Evolutionary conservation across 1,284 basidiomycete genomes (phyloP), one percentile per base, ranked within the genome.

Genomic region (Schizopora paradoxa): DNA sequence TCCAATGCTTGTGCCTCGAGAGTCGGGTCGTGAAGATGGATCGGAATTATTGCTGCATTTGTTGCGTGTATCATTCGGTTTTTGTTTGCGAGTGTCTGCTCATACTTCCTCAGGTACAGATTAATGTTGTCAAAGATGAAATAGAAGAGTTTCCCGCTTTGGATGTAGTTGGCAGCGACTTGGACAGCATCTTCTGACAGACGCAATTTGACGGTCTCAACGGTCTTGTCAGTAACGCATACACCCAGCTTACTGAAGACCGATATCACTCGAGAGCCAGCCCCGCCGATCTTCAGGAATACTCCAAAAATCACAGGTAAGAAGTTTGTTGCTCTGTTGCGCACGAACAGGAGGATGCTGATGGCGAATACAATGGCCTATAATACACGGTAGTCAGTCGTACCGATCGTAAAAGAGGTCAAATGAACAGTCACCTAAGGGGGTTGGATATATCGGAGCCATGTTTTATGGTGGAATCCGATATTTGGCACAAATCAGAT

Each of bases 41-140:
- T 23, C 1, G 36, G 45, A 19, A 59, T 35, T 4, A 59, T 27
- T 3, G 49, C 56, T 10, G 29, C 41, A 32, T 59, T 59, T 0
- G 58, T 58, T 0, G 49, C 48, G 42, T 57, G 41, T 11, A 58
- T 46, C 56, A 58, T 58, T 14, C 32, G 14, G 34, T 38, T 52
- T 2, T 38, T 36, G 45, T 58, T 63, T 0, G 54, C 53, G 4
- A 61, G 6, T 11, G 58, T 43, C 47, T 63, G 60, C 37, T 60
- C 45, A 10, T 23, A 55, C 43, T 60, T 58, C 18, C 57, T 51
- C 0, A 60, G 46, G 37, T 54, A 61, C 25, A 64, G 51, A 45
- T 64, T 64, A 54, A 64, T 61, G 35, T 63, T 62, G 47, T 64
- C 60, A 43, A 58, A 63, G 19, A 62, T 58, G 7, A 49, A 46